Evolutionary conservation across 2,329 filamentous ascomycete species (phyloP), one percentile per base, ranked within the genome.

Genomic region (Berkeleyomyces basicola): DNA sequence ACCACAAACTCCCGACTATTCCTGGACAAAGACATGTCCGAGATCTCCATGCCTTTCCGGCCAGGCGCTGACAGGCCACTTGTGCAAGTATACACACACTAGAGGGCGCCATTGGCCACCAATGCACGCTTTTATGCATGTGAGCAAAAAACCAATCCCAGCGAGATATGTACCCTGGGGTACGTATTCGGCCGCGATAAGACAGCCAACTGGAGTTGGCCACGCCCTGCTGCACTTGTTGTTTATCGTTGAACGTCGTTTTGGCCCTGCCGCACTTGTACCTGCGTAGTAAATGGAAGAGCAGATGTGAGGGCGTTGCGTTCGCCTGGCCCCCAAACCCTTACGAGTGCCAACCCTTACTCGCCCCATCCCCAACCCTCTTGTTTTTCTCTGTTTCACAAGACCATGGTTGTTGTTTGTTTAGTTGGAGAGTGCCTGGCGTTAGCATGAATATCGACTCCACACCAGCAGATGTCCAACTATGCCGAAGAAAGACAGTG

Each of bases 71-170:
- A 23, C 23, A 23, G 23, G 23, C 23, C 23, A 23, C 23, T 23
- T 23, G 23, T 23, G 23, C 23, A 23, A 23, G 23, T 23, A 23
- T 23, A 23, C 23, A 23, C 23, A 23, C 23, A 23, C 23, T 23
- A 23, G 23, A 23, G 23, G 23, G 23, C 23, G 23, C 23, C 23
- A 23, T 23, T 23, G 23, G 51, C 51, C 51, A 36, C 51, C 37
- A 55, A 55, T 55, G 51, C 51, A 55, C 6, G 51, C 23, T 37
- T 55, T 55, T 55, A 55, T 55, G 51, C 51, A 55, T 55, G 51
- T 55, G 51, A 55, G 51, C 51, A 55, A 55, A 37, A 55, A 55
- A n/a, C 3, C 9, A 36, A 36, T 14, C n/a, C 11, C 49, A 4
- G 51, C n/a, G 33, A 55, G 3, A 10, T 37, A 5, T 55, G 7